Conservation (phyloP, 306 rosid genomes). For the Albizia julibrissin region DNA sequence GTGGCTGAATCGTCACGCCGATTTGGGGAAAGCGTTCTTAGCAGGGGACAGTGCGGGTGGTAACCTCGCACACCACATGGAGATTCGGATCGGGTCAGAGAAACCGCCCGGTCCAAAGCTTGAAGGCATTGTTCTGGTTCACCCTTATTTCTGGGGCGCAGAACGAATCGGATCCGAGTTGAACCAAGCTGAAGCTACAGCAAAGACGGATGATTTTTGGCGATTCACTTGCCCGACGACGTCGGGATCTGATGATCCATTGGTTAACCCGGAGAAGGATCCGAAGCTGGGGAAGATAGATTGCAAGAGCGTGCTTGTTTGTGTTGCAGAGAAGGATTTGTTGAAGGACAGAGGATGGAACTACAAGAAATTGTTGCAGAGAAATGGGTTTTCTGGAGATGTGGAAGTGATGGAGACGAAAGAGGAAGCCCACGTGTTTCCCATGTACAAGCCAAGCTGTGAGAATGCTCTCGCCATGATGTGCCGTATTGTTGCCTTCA, state of each 20-base stretch:
- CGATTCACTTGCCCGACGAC: slow-evolving; percentile 46
- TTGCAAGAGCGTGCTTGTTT: slow-evolving; percentile 56
- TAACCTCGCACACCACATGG: slow-evolving; percentile 57
- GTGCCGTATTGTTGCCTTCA: slow-evolving; percentile 38
- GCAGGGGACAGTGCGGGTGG: slow-evolving; percentile 84
- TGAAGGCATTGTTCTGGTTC: slow-evolving; percentile 53
- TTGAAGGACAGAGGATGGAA: slow-evolving; percentile 55
- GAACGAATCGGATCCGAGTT: slow-evolving; percentile 50
- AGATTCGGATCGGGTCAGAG: slow-evolving; percentile 49
- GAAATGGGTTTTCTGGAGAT: slow-evolving; percentile 54
- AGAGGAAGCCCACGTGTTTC: slow-evolving; percentile 46
- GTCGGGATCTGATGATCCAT: slow-evolving; percentile 61
- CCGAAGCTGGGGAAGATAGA: slow-evolving; percentile 50
- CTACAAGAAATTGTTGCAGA: slow-evolving; percentile 49
- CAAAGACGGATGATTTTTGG: slow-evolving; percentile 44
- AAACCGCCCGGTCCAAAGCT: slow-evolving; percentile 45
- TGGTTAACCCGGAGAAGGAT: slow-evolving; percentile 62
- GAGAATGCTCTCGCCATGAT: slow-evolving; percentile 37
- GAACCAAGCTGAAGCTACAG: not conserved
- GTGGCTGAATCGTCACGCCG: slow-evolving; percentile 58
- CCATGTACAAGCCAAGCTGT: no score
- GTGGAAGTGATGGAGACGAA: slow-evolving; percentile 51
- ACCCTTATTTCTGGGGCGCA: slow-evolving; percentile 69
- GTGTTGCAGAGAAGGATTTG: slow-evolving; percentile 65
- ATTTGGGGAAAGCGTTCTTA: slow-evolving; percentile 50